Evolutionary conservation across 1,284 basidiomycete genomes (phyloP), one percentile per base, ranked within the genome.

Genomic region (Marasmius oreades): DNA sequence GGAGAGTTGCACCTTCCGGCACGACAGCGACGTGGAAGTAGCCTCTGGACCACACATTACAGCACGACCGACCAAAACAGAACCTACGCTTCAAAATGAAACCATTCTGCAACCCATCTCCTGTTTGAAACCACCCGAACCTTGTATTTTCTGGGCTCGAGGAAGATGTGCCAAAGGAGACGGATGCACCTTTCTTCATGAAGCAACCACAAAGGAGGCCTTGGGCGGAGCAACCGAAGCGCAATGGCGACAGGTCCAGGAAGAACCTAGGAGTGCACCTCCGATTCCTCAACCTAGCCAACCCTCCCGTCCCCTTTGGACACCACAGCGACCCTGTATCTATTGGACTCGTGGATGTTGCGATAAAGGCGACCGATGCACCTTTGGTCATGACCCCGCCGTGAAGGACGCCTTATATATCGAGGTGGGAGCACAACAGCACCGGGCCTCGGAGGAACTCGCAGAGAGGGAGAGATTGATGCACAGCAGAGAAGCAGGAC

Each of bases 341-440:
- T 55, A 59, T 14, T 68, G 67, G 67, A 63, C 53, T 43, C 52
- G 56, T 10, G 68, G 67, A 20, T 53, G 59, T 8, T 70, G 69
- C 51, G 36, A 59, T 14, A 62, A 61, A 39, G 64, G 64, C 28
- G 51, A 57, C n/a, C 60, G 59, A 51, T 66, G 64, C 46, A 57
- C 54, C 47, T 66, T 59, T 44, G 53, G 26, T 2, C 64, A 66
- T 55, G 62, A 66, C 55, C 60, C 59, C 18, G 58, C 36, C 2
- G 5, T 37, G 36, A 37, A 37, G n/a, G 36, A 37, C 2, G 36
- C 5, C n/a, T 37, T 37, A 5, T 11, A 37, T 37, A 11, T 11
- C 12, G 36, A 37, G 36, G 36, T n/a, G 3, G 36, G n/a, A 37
- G 62, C 58, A 63, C 36, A n/a, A 37, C 36, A n/a, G 12, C 12